Evolutionary conservation across 2,329 filamentous ascomycete genomes (phyloP), one percentile per base, ranked within the genome.

Genomic region (Penicillium hordei): DNA sequence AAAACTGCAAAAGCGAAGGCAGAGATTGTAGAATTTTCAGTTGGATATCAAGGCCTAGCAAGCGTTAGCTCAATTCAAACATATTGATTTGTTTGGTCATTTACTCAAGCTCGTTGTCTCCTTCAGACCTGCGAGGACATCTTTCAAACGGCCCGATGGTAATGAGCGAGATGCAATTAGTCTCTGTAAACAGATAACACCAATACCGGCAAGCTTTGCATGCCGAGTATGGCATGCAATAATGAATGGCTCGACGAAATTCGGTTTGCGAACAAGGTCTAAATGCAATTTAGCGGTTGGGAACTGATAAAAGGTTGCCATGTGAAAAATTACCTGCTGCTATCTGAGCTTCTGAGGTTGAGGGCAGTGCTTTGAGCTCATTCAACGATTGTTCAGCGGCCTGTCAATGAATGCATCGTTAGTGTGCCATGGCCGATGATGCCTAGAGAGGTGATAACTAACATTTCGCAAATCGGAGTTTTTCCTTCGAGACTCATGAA

Each of bases 401-500:
- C 90, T 93, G 65, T 33, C 66, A 48, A 59, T 52, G 56, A 48
- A 59, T 52, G 56, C 64, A 62, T 52, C 55, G 62, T 73, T 58
- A 70, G 67, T 60, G 53, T 63, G 36, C 31, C 23, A 55, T 19
- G 31, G 43, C 52, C 54, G 50, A 43, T 43, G 56, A 51, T 63
- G 38, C 36, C 21, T 60, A 34, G 44, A 55, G 52, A 29, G 53
- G 53, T 46, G 42, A 60, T 42, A 63, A 67, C 65, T 21, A 57
- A 75, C 83, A 83, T 89, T 90, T 79, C 90, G 87, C 52, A 99
- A 82, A 69, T 97, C 94, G 66, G 89, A 86, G 75, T 97, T 89
- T 78, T 96, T 97, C 70, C 93, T 86, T 78, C 96, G 97, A 73
- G 93, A 94, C 80, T 99, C 94, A 76, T 95, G 91, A 69, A 96